Conservation (phyloP, 345 rosid genomes). For the Bruguiera parviflora region DNA sequence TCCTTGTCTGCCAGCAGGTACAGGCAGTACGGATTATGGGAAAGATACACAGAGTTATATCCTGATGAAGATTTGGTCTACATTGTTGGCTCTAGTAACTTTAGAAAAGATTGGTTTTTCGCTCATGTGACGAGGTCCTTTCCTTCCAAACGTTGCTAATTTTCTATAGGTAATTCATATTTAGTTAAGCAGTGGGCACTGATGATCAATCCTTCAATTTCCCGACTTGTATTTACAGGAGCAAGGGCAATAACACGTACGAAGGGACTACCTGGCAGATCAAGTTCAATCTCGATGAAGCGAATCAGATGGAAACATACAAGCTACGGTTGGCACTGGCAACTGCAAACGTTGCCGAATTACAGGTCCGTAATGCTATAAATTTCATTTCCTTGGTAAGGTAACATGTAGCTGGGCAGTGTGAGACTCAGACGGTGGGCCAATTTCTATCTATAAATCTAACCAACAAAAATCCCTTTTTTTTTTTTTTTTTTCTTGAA, state of each 20-base stretch:
- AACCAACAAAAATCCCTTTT: constrained; percentile 9
- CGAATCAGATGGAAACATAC: constrained; percentile 36
- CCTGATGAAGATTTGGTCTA: constrained; percentile 64
- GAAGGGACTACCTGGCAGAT: constrained; percentile 57
- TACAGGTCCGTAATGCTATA: constrained; percentile 45
- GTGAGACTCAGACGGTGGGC: constrained; percentile 41
- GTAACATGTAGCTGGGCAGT: constrained; percentile 28
- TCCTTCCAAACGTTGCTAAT: neutral
- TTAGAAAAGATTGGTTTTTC: constrained; percentile 71
- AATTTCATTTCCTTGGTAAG: neutral
- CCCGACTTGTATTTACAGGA: constrained; percentile 24
- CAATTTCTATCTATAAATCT: constrained; percentile 43
- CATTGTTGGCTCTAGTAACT: constrained; percentile 59
- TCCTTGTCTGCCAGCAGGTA: constrained; percentile 35
- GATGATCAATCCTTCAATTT: neutral
- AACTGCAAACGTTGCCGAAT: constrained; percentile 63
- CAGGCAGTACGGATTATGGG: constrained; percentile 88
- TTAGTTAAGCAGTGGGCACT: neutral
- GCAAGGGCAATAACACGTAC: constrained; percentile 37
- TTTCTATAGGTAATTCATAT: neutral
- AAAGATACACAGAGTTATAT: constrained; percentile 67
- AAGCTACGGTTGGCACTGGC: constrained; percentile 68
- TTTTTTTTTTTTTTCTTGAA: constrained; percentile 4
- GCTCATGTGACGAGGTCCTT: constrained; percentile 66
- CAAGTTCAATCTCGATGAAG: constrained; percentile 44